Evolutionary conservation across 768 basidiomycete species (phyloP), one percentile per base, ranked within the genome.

Genomic region (Rhodotorula taiwanensis): DNA sequence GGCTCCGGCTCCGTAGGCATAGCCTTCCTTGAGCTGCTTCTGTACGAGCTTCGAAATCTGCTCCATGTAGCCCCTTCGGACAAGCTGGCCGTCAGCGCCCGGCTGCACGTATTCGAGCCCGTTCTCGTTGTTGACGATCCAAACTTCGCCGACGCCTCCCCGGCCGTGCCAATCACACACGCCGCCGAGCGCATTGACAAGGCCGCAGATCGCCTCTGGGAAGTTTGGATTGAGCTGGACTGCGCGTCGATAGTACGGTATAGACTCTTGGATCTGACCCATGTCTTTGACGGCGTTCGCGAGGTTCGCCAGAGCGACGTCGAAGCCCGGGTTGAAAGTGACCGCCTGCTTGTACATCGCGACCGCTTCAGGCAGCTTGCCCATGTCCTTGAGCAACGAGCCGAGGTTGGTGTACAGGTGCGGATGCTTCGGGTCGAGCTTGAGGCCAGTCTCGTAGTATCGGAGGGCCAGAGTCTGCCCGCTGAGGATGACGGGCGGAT

Each of bases 401-500:
- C 81, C 81, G 30, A 80, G 73, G 64, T 82, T 82, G 7, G 80
- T 81, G 55, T 81, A 76, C 20, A 82, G 71, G 65, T 81, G 80
- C 39, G 81, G 80, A 60, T 82, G 80, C 2, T 75, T 75, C 28
- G 78, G 74, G 62, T 82, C 80, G 39, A 79, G 70, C 62, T 76
- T 74, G 53, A 82, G 72, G 4, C 81, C 81, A 28, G 76, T 74
- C 47, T 77, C 74, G 66, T 82, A 82, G 69, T 79, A 82, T 47
- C 76, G 60, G 41, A 77, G 72, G 8, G 81, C 81, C 27, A 81
- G 74, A 23, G 61, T 55, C 41, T 67, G 66, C 11, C 67, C 67
- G 5, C 59, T 62, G 16, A 64, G 41, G 23, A 67, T 41, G 1
- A 52, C 18, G 2, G 52, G 54, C 28, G 68, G 68, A 41, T 53